Evolutionary conservation across 495 filamentous ascomycete genomes (phyloP), one percentile per base, ranked within the genome.

Genomic region (Tuber borchii): DNA sequence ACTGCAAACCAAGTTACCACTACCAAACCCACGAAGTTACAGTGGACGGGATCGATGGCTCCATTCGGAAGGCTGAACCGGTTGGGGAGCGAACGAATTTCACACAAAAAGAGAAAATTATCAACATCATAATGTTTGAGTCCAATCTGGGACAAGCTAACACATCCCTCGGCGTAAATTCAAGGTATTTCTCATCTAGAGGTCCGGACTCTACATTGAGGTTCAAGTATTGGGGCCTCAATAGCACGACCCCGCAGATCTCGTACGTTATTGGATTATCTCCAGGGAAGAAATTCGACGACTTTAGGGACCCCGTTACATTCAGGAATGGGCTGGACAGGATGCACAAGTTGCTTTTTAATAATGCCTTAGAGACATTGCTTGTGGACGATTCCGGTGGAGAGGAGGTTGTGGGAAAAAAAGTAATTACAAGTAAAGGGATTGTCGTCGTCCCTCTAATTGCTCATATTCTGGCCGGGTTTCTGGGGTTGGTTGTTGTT

Each of bases 261-360:
- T 2, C 34, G 34, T 37, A 37, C 34, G 34, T 37, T 37, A 37
- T 37, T 37, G 34, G 34, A 37, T 37, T 37, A 2, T 37, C 34
- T 1, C 34, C 34, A 37, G 34, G 34, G 34, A 37, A 2, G 1
- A 44, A 6, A 16, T 78, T 76, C 39, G 75, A 77, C 9, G 78
- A 85, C 10, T 83, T 83, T 48, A 61, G 34, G 78, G 77, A 85
- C 61, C 81, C 78, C 0, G 56, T 68, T 9, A 42, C 72, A 3
- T 77, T 88, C 9, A 69, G 71, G 0, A n/a, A 75, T 3, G 78
- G 81, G 0, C 85, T 85, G 48, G 46, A 80, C 44, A 72, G 44
- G 5, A 84, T 83, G 1, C 84, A 87, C 34, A 76, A 84, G 48
- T 45, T 85, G 0, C 72, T 87, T 7, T 87, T 88, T 71, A 80